These are phyloP conservation scores for Colletotrichum orbiculare DNA, from an alignment of 2,329 filamentous ascomycete genomes.

Conservation along the genomic window DNA sequence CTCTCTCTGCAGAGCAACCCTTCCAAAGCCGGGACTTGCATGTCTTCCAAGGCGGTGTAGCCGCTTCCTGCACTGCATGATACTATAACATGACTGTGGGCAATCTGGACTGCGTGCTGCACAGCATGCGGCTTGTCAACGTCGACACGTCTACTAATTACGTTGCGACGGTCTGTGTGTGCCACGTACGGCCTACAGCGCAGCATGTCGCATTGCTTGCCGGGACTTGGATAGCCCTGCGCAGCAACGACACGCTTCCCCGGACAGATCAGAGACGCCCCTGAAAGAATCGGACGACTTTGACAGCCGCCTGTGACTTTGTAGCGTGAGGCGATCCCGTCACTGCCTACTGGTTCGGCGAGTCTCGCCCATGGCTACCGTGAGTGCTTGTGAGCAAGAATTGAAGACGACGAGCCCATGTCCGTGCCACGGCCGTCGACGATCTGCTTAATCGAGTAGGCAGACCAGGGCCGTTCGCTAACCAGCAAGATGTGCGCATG, in stretches of 20 bases:
- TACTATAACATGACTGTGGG: no score
- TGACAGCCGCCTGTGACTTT: neutral
- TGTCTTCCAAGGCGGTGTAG: constrained; percentile 32
- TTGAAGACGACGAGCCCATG: constrained; percentile 4
- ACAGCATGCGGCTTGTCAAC: constrained; percentile 4
- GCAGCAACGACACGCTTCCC: constrained; percentile 18
- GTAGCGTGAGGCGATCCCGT: neutral
- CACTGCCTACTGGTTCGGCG: neutral
- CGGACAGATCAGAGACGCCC: constrained; percentile 16
- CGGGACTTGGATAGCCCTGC: constrained; percentile 34
- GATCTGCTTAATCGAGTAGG: constrained; percentile 26
- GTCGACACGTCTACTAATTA: constrained; percentile 4
- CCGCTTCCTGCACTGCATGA: constrained; percentile 5
- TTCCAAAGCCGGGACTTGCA: constrained; percentile 30
- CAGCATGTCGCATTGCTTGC: constrained; percentile 16
- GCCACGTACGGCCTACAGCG: constrained; percentile 23
- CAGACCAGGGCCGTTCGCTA: constrained; percentile 24
- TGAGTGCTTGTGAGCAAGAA: neutral
- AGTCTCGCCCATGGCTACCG: neutral
- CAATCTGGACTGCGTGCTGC: neutral
- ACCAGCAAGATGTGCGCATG: constrained; percentile 27
- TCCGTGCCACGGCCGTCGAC: constrained; percentile 31
- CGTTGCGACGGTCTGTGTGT: constrained; percentile 24
- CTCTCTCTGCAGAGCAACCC: constrained; percentile 7
- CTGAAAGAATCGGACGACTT: constrained; percentile 6